These are phyloP conservation scores for Cyclaneusma minus DNA, from an alignment of 2,329 filamentous ascomycete genomes.

Conservation along the genomic window DNA sequence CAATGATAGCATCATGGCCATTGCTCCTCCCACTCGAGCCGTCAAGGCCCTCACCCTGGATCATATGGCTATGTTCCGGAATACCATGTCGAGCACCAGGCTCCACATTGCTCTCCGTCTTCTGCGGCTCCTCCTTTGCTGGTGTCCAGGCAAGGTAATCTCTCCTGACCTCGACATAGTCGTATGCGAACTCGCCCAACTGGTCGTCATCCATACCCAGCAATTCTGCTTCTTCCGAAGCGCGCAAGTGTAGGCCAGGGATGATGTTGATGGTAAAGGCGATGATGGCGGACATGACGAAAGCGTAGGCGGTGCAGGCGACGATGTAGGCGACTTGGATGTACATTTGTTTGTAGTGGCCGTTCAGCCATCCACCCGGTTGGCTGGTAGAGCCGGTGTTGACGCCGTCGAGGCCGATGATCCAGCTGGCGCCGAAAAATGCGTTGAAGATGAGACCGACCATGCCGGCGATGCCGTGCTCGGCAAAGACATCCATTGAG, in stretches of 20 bases:
- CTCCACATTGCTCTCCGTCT: conserved; percentile 36
- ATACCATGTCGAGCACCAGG: conserved; percentile 59
- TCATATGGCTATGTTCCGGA: conserved; percentile 50
- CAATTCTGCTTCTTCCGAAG: conserved; percentile 67
- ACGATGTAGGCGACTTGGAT: conserved; percentile 67
- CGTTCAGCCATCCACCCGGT: conserved; percentile 56
- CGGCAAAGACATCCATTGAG: conserved; percentile 56
- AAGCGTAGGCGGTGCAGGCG: conserved; percentile 50
- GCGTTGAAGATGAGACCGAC: conserved; percentile 59
- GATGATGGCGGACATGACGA: conserved; percentile 57
- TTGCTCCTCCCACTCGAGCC: conserved; percentile 12
- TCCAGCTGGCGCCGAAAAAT: conserved; percentile 52
- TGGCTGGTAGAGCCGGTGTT: conserved; percentile 41
- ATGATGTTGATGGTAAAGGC: conserved; percentile 62
- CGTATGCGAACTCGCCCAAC: conserved; percentile 79
- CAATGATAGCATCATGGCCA: conserved; percentile 27
- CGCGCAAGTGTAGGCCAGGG: conserved; percentile 65
- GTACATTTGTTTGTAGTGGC: conserved; percentile 60
- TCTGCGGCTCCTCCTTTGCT: conserved; percentile 44
- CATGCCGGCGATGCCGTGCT: conserved; percentile 55
- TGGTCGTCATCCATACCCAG: conserved; percentile 84
- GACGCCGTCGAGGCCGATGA: conserved; percentile 63
- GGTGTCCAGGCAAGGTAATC: conserved; percentile 84
- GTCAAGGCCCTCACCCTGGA: conserved; percentile 35
- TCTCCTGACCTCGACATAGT: conserved; percentile 77